These are phyloP conservation scores for Lentinus tigrinus DNA, from an alignment of 768 basidiomycete genomes.

Conservation along the genomic window DNA sequence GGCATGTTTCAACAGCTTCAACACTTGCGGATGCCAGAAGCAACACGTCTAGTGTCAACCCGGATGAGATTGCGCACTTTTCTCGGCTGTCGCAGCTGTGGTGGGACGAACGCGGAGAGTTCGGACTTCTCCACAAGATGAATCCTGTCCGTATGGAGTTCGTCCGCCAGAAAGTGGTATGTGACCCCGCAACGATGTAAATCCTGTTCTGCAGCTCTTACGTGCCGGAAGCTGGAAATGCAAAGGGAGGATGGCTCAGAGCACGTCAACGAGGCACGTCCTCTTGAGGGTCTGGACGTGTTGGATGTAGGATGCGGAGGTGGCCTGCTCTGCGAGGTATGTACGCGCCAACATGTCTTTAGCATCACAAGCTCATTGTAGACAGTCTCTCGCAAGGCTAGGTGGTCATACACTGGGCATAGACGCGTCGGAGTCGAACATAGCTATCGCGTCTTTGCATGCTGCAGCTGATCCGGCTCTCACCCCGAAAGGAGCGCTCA, in stretches of 20 bases:
- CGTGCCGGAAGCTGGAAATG: slow-evolving; percentile 41
- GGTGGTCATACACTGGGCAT: slow-evolving; percentile 90
- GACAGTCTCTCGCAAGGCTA: slow-evolving; percentile 79
- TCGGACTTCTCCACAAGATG: slow-evolving; percentile 87
- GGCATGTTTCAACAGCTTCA: no score
- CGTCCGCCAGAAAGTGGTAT: slow-evolving; percentile 67
- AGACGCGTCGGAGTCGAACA: slow-evolving; percentile 87
- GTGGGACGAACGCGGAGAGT: slow-evolving; percentile 96
- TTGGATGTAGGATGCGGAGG: slow-evolving; percentile 97
- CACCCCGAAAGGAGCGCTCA: slow-evolving; percentile 36
- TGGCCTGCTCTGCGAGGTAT: slow-evolving; percentile 87
- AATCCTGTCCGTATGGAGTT: slow-evolving; percentile 88
- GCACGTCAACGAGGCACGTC: slow-evolving; percentile 30
- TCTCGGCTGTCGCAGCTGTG: slow-evolving; percentile 85
- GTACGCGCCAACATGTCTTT: slow-evolving; percentile 14
- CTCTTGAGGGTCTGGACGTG: slow-evolving; percentile 65
- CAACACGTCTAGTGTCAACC: slow-evolving; percentile 56
- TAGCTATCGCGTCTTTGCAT: slow-evolving; percentile 81
- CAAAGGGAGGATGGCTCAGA: slow-evolving; percentile 52
- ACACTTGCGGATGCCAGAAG: no score
- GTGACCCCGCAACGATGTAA: background rate
- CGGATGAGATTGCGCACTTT: slow-evolving; percentile 84
- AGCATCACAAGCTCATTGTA: background rate
- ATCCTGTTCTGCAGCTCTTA: background rate
- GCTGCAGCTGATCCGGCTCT: slow-evolving; percentile 75